Evolutionary conservation across 345 rosid genomes (phyloP).

Genomic region (Rhodamnia argentea): DNA sequence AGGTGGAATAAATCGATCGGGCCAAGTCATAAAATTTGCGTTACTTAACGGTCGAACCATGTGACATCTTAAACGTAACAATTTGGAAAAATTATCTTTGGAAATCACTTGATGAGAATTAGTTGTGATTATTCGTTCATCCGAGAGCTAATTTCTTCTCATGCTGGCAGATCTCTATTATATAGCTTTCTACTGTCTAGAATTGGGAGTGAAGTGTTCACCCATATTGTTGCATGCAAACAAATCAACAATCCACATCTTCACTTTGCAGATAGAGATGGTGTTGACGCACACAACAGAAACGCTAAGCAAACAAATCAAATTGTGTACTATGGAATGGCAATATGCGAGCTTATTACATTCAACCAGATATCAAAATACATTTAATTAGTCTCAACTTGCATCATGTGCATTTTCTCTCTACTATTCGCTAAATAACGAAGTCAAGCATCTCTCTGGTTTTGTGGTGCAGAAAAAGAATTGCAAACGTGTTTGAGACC

Average conservation of each 20-base stretch:
- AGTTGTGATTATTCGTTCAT: too few species aligned
- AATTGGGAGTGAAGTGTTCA: conserved; percentile 27
- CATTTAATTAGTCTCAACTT: background rate
- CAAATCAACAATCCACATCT: conserved; percentile 95
- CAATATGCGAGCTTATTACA: background rate
- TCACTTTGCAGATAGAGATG: conserved; percentile 24
- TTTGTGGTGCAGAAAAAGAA: background rate
- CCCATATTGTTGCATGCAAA: conserved; percentile 95
- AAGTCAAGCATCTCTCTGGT: background rate
- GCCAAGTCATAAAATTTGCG: too few species aligned
- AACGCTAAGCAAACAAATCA: background rate
- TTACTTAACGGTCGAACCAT: too few species aligned
- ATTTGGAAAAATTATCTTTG: too few species aligned
- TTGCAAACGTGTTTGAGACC: background rate
- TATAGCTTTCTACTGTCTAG: conserved; percentile 48
- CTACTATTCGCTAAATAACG: background rate
- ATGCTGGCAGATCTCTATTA: too few species aligned
- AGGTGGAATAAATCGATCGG: too few species aligned
- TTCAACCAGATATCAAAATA: background rate
- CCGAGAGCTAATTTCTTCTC: conserved; percentile 60
- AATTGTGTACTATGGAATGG: background rate
- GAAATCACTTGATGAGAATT: too few species aligned
- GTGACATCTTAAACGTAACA: too few species aligned
- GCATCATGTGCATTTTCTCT: background rate
- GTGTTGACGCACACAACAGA: background rate